Evolutionary conservation across 345 rosid species (phyloP).

Genomic region (Acer saccharum): DNA sequence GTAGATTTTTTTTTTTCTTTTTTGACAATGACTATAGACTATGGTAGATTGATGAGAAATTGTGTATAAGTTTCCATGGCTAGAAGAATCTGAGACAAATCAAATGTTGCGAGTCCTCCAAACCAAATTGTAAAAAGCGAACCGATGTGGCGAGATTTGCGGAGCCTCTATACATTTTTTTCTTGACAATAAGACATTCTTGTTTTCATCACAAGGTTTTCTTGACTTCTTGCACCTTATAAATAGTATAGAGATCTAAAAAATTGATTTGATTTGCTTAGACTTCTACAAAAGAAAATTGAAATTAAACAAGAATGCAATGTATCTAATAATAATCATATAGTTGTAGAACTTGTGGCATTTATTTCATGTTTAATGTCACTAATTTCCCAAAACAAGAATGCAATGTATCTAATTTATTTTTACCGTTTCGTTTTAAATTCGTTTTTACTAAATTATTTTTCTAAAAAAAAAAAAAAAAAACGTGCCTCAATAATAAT

Average conservation of each 20-base stretch:
- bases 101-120: not conserved
- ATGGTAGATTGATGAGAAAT: not conserved
- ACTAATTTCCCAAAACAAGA: not conserved
- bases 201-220: not conserved
- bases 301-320: not conserved
- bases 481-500: not conserved
- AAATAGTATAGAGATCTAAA: not conserved
- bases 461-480: too few species aligned
- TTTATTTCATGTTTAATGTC: not conserved
- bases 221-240: not conserved
- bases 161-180: not conserved
- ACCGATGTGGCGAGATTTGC: not conserved
- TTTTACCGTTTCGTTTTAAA: not conserved
- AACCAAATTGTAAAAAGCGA: not conserved
- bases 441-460: too few species aligned
- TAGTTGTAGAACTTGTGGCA: not conserved
- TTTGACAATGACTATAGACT: too few species aligned
- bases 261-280: too few species aligned
- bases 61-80: not conserved
- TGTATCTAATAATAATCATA: too few species aligned
- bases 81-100: not conserved
- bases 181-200: not conserved
- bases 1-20: too few species aligned
- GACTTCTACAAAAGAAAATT: too few species aligned
- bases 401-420: not conserved